Conservation (phyloP, 768 basidiomycete genomes). For the Xanthoconium purpureum region DNA sequence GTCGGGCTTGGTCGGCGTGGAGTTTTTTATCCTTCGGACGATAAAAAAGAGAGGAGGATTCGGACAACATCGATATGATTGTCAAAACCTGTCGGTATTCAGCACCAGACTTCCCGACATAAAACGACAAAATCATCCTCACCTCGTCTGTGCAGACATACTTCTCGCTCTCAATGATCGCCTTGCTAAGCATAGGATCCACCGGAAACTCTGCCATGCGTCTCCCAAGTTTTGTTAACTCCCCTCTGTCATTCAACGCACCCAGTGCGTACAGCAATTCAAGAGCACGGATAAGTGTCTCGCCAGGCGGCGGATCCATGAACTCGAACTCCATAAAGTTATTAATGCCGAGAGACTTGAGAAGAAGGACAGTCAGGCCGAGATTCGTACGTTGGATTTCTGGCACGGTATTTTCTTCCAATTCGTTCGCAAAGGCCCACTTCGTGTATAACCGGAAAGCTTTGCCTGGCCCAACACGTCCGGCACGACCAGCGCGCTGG, state of each 20-base stretch:
- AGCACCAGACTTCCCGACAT: background rate
- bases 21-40: slow-evolving; percentile 98
- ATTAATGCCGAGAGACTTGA: slow-evolving; percentile 98
- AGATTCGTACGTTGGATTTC: slow-evolving; percentile 99
- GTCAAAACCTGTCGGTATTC: slow-evolving; percentile 68
- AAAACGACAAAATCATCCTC: slow-evolving; percentile 17
- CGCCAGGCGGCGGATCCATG: slow-evolving; percentile 95
- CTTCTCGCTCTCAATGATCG: slow-evolving; percentile 92
- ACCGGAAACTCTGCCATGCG: slow-evolving; percentile 99
- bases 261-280: slow-evolving; percentile 94
- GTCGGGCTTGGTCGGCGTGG: slow-evolving; percentile 95
- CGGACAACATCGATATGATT: slow-evolving; percentile 95
- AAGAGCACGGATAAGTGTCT: slow-evolving; percentile 93
- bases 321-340: slow-evolving; percentile 98
- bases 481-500: slow-evolving; percentile 94
- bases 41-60: slow-evolving; percentile 92
- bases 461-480: slow-evolving; percentile 97
- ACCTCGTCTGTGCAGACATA: slow-evolving; percentile 97
- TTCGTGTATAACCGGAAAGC: slow-evolving; percentile 98
- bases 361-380: slow-evolving; percentile 89
- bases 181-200: slow-evolving; percentile 95
- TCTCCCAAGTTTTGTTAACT: slow-evolving; percentile 94
- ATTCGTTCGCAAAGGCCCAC: slow-evolving; percentile 94
- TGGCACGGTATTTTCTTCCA: slow-evolving; percentile 95
- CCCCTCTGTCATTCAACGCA: slow-evolving; percentile 93